Evolutionary conservation across 2,329 filamentous ascomycete species (phyloP), one percentile per base, ranked within the genome.

Genomic region (Ophiocordyceps camponoti-saundersi): DNA sequence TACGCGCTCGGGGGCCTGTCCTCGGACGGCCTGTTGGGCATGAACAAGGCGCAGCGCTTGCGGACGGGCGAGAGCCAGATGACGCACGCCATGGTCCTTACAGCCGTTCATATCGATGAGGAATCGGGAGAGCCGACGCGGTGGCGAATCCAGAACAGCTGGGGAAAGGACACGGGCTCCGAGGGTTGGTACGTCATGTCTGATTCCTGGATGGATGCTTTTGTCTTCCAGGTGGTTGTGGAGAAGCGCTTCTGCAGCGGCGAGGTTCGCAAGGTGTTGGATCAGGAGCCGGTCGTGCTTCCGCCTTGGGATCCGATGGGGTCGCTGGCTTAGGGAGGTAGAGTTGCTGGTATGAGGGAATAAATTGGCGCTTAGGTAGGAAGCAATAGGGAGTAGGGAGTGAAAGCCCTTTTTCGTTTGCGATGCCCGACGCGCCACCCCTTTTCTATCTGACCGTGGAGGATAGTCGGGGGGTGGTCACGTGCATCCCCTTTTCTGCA

Each of bases 41-140:
- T 93, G 74, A 77, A 68, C 56, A 94, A 94, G 64, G 82, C 82
- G 1, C 75, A 86, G 55, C 69, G 87, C 3, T 66, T 95, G 43
- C 69, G 75, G 55, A 81, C 80, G 0, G 79, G 84, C 12, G 87
- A 93, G 65, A 82, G 76, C 47, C 72, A 77, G 45, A 93, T 95
- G 87, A 94, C 87, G 1, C 88, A 94, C 57, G 88, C 88, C 5
- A 94, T 94, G 88, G 85, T 93, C 0, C 64, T 95, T 51, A 94
- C 86, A 2, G 88, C 78, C 1, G 88, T 94, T 43, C 87, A 95
- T 58, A 61, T 93, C 3, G 80, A 84, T 49, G 68, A 73, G 26
- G 65, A 76, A 49, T 64, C 60, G 1, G 79, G 77, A 1, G 74
- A 77, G 61, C 71, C 78, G 2, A 75, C 87, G 1, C 69, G 87